Conservation (phyloP, 1,139 yeast species). For the Kodamaea anthophila region DNA sequence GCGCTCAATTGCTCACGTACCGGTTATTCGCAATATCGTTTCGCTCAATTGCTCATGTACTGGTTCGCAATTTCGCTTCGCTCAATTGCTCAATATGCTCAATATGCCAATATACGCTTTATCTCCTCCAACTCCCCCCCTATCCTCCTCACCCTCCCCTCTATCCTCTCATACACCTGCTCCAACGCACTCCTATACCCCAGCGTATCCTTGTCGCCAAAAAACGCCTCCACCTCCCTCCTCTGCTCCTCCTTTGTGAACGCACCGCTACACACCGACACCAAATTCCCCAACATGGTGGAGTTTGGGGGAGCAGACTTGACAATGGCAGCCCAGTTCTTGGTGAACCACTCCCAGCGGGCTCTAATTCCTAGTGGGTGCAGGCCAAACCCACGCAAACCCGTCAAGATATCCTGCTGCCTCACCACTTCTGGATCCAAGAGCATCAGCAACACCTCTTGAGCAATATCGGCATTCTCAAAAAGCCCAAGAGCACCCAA, state of each 20-base stretch:
- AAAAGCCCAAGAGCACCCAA: slow-evolving; percentile 72
- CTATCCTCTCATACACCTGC: slow-evolving; percentile 62
- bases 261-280: slow-evolving; percentile 54
- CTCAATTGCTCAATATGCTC: no score
- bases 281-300: slow-evolving; percentile 70
- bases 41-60: no score
- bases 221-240: slow-evolving; percentile 53
- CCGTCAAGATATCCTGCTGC: slow-evolving; percentile 75
- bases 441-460: slow-evolving; percentile 54
- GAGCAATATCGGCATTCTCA: slow-evolving; percentile 49
- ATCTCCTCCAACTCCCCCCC: slow-evolving; percentile 25
- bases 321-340: slow-evolving; percentile 65
- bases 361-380: slow-evolving; percentile 59
- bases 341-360: slow-evolving; percentile 68
- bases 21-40: no score
- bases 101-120: no score
- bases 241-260: slow-evolving; percentile 59
- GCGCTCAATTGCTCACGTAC: no score
- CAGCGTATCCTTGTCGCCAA: slow-evolving; percentile 53
- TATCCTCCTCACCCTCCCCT: slow-evolving; percentile 60
- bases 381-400: slow-evolving; percentile 64
- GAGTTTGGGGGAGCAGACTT: slow-evolving; percentile 75
- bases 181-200: slow-evolving; percentile 72
- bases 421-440: slow-evolving; percentile 66
- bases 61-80: no score